phyloP scores from a whole-genome alignment of 225 moss, liverwort and hornwort species.

The Physcomitrium patens region DNA sequence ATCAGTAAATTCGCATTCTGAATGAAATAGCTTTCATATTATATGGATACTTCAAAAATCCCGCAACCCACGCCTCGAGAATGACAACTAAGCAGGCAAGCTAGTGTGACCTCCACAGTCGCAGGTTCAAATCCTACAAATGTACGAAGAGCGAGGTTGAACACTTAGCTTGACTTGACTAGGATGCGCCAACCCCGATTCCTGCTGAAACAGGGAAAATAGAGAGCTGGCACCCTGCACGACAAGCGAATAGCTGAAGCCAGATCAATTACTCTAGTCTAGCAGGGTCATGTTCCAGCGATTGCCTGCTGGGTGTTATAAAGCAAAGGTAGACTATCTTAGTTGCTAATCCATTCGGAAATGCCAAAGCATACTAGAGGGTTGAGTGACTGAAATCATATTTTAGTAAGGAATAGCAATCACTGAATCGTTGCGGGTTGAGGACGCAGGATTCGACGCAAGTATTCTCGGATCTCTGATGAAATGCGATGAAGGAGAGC shows the following conservation, averaged over 20 bases:
- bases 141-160: constrained; percentile 30
- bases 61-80: constrained; percentile 6
- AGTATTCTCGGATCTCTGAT: constrained; percentile 91
- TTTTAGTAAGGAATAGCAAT: constrained; percentile 27
- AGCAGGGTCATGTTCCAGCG: constrained; percentile 41
- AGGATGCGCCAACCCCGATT: constrained; percentile 34
- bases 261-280: constrained; percentile 32
- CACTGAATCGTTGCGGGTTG: constrained; percentile 58
- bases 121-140: constrained; percentile 39
- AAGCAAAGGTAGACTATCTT: constrained; percentile 30
- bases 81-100: constrained; percentile 10
- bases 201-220: constrained; percentile 36
- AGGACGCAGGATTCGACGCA: constrained; percentile 89
- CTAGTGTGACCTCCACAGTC: constrained; percentile 22
- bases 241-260: constrained; percentile 27
- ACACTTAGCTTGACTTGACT: constrained; percentile 30
- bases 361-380: constrained; percentile 30
- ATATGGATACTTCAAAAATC: constrained; percentile 3
- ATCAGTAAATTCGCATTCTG: no score
- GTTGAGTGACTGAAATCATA: constrained; percentile 22
- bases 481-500: constrained; percentile 76
- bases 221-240: constrained; percentile 15
- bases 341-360: constrained; percentile 19
- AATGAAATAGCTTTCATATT: neutral
- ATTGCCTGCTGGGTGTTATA: constrained; percentile 31